Evolutionary conservation across 2,329 filamentous ascomycete genomes (phyloP).

Genomic region (Neospermospora avenae): DNA sequence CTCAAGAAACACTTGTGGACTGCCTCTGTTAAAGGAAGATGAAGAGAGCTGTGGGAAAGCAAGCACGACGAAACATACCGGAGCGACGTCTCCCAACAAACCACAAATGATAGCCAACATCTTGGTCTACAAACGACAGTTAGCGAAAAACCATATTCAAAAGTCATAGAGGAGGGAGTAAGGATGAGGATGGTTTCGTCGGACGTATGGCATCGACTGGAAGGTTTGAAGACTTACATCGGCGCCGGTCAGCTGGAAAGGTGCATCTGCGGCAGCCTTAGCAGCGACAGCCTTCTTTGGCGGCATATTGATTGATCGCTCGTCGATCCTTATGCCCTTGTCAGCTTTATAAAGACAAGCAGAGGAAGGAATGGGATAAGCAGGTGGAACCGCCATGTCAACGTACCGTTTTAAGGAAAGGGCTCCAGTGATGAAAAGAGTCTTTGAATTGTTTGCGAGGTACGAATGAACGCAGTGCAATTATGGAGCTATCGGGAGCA

Average conservation of each 20-base stretch:
- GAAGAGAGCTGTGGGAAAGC: background rate
- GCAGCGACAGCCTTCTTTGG: background rate
- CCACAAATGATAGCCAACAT: background rate
- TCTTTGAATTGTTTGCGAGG: background rate
- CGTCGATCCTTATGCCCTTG: background rate
- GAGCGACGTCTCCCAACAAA: conserved; percentile 18
- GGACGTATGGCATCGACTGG: too few relatives aligned
- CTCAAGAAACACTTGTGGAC: too few relatives aligned
- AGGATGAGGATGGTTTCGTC: too few relatives aligned
- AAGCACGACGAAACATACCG: background rate
- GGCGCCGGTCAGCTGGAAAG: background rate
- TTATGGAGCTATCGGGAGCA: background rate
- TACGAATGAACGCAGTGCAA: background rate
- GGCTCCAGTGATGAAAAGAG: background rate
- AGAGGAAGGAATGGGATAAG: background rate
- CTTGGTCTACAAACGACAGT: background rate
- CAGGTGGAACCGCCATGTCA: background rate
- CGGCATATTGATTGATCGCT: background rate
- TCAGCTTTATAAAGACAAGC: background rate
- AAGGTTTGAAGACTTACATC: background rate
- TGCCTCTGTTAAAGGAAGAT: background rate
- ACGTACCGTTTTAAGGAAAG: background rate
- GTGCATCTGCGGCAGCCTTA: background rate
- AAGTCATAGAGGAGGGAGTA: too few relatives aligned
- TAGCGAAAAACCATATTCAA: background rate